phyloP scores from a whole-genome alignment of 1,284 basidiomycete genomes.

The Cryptococcus sp. region DNA sequence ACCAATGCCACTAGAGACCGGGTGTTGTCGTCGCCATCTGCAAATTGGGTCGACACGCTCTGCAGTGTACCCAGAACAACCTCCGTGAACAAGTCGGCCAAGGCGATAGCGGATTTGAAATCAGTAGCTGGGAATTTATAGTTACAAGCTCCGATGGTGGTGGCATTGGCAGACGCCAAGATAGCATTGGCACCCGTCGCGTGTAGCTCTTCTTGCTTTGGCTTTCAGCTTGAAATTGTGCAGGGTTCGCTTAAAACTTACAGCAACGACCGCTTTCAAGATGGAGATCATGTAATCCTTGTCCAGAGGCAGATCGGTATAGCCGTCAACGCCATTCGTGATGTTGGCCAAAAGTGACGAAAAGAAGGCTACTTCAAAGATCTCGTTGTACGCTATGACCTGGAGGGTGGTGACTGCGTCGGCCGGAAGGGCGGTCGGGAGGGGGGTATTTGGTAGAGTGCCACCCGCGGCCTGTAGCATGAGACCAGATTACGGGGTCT shows the following conservation, averaged over 20 bases:
- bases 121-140: constrained; percentile 11
- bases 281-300: constrained; percentile 2
- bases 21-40: neutral
- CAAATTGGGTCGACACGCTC: constrained; percentile 4
- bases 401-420: no score
- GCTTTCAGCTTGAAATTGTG: neutral
- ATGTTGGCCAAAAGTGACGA: no score
- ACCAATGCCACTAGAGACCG: no score
- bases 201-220: constrained; percentile 10
- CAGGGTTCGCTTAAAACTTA: neutral
- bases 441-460: no score
- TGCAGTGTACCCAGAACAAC: constrained; percentile 12
- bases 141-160: constrained; percentile 8
- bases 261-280: constrained; percentile 3
- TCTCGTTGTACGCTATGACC: no score
- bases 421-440: no score
- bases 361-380: no score
- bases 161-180: constrained; percentile 2
- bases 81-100: constrained; percentile 9
- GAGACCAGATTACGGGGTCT: no score
- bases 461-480: no score
- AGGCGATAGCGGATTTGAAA: constrained; percentile 4
- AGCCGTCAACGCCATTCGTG: constrained; percentile 11
- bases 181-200: constrained; percentile 6
- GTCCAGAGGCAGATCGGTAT: constrained; percentile 6